Percentiles rank a stretch among this genome's conserved stretches.
These are phyloP conservation scores for Ustilago xerochloae DNA, from an alignment of 1,284 basidiomycete genomes.

Conservation along the genomic window DNA sequence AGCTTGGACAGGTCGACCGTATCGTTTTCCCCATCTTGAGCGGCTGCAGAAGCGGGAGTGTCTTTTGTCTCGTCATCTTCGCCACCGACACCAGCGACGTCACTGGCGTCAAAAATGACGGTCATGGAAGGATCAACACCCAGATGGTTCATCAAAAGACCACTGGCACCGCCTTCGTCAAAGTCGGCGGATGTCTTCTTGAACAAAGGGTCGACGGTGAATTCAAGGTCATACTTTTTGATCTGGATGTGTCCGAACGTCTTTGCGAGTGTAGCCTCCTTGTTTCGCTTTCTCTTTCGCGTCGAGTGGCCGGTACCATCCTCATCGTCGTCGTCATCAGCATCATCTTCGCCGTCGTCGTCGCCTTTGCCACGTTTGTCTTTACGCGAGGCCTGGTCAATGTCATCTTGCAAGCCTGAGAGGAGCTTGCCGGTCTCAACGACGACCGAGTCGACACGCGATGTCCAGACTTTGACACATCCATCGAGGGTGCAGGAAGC, in stretches of 20 bases:
- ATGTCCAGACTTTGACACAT: conserved; percentile 99
- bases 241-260: conserved; percentile 78
- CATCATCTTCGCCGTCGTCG: conserved; percentile 71
- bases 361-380: conserved; percentile 62
- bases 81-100: conserved; percentile 78
- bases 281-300: conserved; percentile 69
- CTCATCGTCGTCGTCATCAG: conserved; percentile 68
- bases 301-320: conserved; percentile 75
- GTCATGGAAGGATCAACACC: conserved; percentile 84
- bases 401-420: conserved; percentile 81
- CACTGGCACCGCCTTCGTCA: conserved; percentile 96
- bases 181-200: conserved; percentile 98
- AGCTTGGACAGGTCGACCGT: conserved; percentile 54
- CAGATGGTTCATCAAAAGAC: conserved; percentile 70
- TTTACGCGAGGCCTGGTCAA: conserved; percentile 38
- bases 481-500: conserved; percentile 97
- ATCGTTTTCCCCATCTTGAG: conserved; percentile 21
- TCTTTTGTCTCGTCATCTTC: conserved; percentile 13
- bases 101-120: conserved; percentile 95
- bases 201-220: conserved; percentile 95
- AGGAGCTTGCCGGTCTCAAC: conserved; percentile 96
- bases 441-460: conserved; percentile 94
- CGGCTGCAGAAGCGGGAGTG: conserved; percentile 19
- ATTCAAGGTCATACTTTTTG: conserved; percentile 80
- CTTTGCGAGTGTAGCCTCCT: conserved; percentile 66